Percentiles rank a stretch among this genome's conserved stretches.
Evolutionary conservation across 768 basidiomycete species (phyloP).

Genomic region (Leccinum rimulosum): DNA sequence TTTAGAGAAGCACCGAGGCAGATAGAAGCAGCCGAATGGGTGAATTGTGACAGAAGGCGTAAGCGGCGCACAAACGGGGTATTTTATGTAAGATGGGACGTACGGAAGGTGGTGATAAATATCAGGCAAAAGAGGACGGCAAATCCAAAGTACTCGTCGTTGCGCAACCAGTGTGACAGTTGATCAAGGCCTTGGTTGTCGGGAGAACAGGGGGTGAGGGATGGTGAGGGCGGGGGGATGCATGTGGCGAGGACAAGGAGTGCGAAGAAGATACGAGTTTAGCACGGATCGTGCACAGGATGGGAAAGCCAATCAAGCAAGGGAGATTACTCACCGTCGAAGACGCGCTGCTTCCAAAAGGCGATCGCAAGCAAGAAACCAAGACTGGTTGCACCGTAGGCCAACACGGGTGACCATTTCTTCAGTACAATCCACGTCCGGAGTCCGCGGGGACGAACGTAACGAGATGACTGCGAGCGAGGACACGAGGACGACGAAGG

Average conservation of each 20-base stretch:
- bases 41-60: conserved; percentile 4
- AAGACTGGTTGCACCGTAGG: conserved; percentile 75
- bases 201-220: not conserved
- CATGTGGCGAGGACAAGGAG: not conserved
- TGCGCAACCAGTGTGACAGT: conserved; percentile 74
- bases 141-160: conserved; percentile 70
- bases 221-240: not conserved
- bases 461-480: conserved; percentile 27
- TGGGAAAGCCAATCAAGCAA: conserved; percentile 1
- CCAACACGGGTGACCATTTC: conserved; percentile 74
- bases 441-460: conserved; percentile 46
- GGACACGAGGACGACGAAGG: conserved; percentile 14
- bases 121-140: conserved; percentile 79
- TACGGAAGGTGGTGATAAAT: conserved; percentile 85
- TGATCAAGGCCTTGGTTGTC: conserved; percentile 68
- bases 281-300: not conserved
- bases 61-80: conserved; percentile 9
- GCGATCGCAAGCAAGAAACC: conserved; percentile 79
- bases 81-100: conserved; percentile 30
- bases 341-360: conserved; percentile 80
- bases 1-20: conserved; percentile 10
- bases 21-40: conserved; percentile 7
- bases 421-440: conserved; percentile 59
- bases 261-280: conserved; percentile 1
- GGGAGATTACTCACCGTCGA: conserved; percentile 57